A percentile compares a stretch with the other conserved stretches of the same genome.
These are phyloP conservation scores for Lactuca sativa DNA, from an alignment of 129 eudicot genomes.

Conservation along the genomic window DNA sequence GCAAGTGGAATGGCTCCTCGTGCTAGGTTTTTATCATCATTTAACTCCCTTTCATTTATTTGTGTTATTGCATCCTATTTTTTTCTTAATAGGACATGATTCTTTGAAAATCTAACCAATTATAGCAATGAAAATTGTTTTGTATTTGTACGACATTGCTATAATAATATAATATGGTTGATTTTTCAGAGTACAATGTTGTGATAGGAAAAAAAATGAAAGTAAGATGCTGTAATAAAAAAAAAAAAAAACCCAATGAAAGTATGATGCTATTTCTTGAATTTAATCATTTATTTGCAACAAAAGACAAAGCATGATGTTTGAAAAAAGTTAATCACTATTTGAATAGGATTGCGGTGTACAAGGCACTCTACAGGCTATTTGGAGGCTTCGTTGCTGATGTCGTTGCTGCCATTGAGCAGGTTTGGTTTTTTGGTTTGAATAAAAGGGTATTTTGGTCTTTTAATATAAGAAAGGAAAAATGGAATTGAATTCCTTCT, in stretches of 20 bases:
- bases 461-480: too few relatives aligned
- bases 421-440: constrained; percentile 11
- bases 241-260: background rate
- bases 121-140: too few relatives aligned
- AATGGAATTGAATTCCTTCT: background rate
- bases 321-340: background rate
- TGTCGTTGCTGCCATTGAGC: constrained; percentile 94
- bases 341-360: constrained; percentile 79
- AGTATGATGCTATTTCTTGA: background rate
- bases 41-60: background rate
- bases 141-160: too few relatives aligned
- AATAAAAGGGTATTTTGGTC: background rate
- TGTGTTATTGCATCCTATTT: background rate
- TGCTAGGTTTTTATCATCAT: constrained; percentile 60
- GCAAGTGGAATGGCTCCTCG: constrained; percentile 99
- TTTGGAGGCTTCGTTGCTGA: constrained; percentile 98
- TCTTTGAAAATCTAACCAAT: too few relatives aligned
- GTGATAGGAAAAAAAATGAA: background rate
- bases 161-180: background rate
- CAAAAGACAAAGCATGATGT: background rate
- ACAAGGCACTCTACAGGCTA: constrained; percentile 92
- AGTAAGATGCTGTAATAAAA: background rate
- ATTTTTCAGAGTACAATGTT: background rate
- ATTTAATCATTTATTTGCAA: background rate
- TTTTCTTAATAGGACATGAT: too few relatives aligned